Percentiles rank a stretch among this genome's conserved stretches.
These are phyloP conservation scores for Symbiodinium natans DNA, from an alignment of 73 alveolate species.

Conservation along the genomic window DNA sequence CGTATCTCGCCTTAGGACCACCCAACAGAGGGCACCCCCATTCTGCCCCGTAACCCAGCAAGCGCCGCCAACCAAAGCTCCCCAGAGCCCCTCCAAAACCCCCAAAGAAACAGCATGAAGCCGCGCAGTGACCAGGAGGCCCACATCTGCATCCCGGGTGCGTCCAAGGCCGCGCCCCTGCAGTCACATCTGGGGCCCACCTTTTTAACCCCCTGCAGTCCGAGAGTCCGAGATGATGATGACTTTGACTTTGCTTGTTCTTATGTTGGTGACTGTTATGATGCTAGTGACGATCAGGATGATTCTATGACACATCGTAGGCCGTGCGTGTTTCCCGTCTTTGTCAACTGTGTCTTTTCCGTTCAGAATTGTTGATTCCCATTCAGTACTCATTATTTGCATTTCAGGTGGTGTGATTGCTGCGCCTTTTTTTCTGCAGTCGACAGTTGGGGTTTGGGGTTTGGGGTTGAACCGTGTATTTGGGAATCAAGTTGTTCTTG, in stretches of 20 bases:
- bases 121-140: too few species aligned
- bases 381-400: too few species aligned
- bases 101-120: too few species aligned
- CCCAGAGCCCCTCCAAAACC: too few species aligned
- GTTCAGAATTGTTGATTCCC: too few species aligned
- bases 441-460: not conserved
- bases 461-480: not conserved
- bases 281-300: not conserved
- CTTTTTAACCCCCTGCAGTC: not conserved
- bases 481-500: not conserved
- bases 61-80: too few species aligned
- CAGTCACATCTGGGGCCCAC: not conserved
- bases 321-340: not conserved
- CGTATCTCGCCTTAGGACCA: too few species aligned
- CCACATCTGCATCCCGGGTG: slow-evolving; percentile 60
- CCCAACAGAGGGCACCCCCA: too few species aligned
- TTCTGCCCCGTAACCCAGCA: too few species aligned
- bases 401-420: too few species aligned
- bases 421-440: too few species aligned
- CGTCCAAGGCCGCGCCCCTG: not conserved
- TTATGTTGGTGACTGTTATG: not conserved
- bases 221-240: not conserved
- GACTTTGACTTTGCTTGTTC: not conserved
- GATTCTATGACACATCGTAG: not conserved
- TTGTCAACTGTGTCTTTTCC: not conserved